A percentile compares a stretch with the other conserved stretches of the same genome.
phyloP scores from a whole-genome alignment of 164 flowering plant species.

The Umbilicus rupestris region DNA sequence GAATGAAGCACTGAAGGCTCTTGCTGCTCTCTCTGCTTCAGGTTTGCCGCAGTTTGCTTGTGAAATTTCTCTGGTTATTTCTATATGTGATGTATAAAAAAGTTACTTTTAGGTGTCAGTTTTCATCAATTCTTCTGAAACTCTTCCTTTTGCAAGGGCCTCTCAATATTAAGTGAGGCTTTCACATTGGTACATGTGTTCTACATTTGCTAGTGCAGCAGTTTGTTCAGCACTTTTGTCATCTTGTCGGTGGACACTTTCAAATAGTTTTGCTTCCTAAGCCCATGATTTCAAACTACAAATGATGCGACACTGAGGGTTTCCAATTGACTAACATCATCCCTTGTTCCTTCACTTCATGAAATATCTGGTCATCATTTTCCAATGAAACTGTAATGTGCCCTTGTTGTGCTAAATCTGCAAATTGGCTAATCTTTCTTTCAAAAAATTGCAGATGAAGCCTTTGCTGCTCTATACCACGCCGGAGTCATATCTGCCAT shows the following conservation, averaged over 20 bases:
- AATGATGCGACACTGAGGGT: background rate
- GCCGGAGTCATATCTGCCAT: constrained; percentile 58
- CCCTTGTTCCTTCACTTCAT: too few species aligned
- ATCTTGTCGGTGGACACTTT: background rate
- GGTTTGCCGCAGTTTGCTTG: constrained; percentile 25
- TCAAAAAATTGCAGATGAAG: constrained; percentile 43
- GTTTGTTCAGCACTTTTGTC: background rate
- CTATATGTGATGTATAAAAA: background rate
- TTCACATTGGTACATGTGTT: background rate
- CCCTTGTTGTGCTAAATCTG: background rate
- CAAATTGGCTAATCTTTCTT: background rate
- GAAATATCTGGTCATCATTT: background rate
- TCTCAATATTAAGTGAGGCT: background rate
- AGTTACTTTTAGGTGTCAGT: background rate
- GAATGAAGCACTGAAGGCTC: constrained; percentile 79
- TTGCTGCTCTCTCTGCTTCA: constrained; percentile 60
- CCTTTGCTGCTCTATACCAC: constrained; percentile 35
- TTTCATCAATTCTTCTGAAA: background rate
- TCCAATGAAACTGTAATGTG: background rate
- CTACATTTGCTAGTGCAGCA: background rate
- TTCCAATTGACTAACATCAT: background rate
- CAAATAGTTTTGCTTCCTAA: background rate
- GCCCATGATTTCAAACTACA: background rate
- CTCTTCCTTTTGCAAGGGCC: background rate
- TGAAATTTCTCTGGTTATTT: background rate